Evolutionary conservation across 176 grass and related monocot genomes (phyloP), one percentile per base, ranked within the genome.

Genomic region (Oryza coarctata): DNA sequence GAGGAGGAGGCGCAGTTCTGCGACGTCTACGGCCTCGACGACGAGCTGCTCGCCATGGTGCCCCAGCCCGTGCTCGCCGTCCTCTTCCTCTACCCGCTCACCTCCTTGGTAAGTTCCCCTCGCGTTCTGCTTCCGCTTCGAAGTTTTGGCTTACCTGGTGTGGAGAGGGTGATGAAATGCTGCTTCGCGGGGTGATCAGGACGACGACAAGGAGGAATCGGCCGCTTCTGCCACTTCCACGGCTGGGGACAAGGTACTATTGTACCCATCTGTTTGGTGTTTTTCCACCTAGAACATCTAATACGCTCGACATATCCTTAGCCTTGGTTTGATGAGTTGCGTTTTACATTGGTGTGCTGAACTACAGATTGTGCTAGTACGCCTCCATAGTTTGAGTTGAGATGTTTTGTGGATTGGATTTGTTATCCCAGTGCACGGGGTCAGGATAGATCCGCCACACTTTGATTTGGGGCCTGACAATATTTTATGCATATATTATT

Each of bases 11-110:
- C 26, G 44, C 90, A 95, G 87, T 98, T 98, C 91, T 90, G 87
- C 64, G 96, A 98, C 74, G 93, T 98, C 38, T 98, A 98, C 69
- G 96, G 96, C 49, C 84, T 98, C 76, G 96, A 95, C 77, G 93
- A 98, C 41, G 96, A 95, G 47, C 52, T 98, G 77, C 82, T 98
- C 27, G 89, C 78, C 44, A 93, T 98, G 93, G 96, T 98, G 35
- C 93, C 93, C 31, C 88, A 95, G 77, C 96, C 96, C 77, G 89
- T 98, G 70, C 82, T 98, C 22, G 96, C 96, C n/a, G 93, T 95
- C 71, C 36, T 98, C 88, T 92, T 98, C 62, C 96, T 98, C 76
- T 98, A 93, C 84, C 96, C 96, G 23, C 88, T 88, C 76, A 80
- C 87, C 28, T 84, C 84, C 3, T 7, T 76, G 78, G 93, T 95